Conservation (phyloP, 768 basidiomycete genomes). For the Lepiota venenata region DNA sequence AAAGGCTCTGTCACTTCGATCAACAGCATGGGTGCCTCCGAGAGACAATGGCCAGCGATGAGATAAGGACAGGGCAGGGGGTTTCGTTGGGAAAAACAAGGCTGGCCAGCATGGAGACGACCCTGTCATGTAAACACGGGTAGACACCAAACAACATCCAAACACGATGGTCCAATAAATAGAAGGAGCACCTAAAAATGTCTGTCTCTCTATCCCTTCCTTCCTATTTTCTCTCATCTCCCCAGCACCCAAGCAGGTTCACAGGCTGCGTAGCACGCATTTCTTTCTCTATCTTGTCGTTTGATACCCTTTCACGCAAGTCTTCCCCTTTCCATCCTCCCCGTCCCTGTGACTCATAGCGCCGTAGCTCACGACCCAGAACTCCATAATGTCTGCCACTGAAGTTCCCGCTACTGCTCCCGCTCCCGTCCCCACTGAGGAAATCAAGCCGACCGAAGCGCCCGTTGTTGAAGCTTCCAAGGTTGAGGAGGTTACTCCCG, state of each 20-base stretch:
- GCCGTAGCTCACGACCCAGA: constrained; percentile 51
- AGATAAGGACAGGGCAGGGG: constrained; percentile 1
- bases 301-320: constrained; percentile 50
- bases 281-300: constrained; percentile 49
- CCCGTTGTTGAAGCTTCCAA: constrained; percentile 27
- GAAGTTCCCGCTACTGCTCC: constrained; percentile 43
- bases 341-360: constrained; percentile 14
- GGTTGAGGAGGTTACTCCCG: constrained; percentile 46
- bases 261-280: constrained; percentile 53
- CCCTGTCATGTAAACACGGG: constrained; percentile 32
- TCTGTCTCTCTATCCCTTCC: constrained; percentile 47
- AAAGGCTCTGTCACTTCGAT: not conserved
- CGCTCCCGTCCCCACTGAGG: constrained; percentile 50
- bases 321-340: constrained; percentile 18
- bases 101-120: constrained; percentile 19
- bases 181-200: constrained; percentile 34
- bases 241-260: constrained; percentile 39
- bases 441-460: constrained; percentile 28
- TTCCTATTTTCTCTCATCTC: constrained; percentile 51
- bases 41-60: not conserved
- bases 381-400: constrained; percentile 82
- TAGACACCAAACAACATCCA: constrained; percentile 38
- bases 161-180: constrained; percentile 45
- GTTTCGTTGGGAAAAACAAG: not conserved
- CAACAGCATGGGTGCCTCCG: not conserved